Conservation (phyloP, 805 yeast species). For the Candida odintsovae region DNA sequence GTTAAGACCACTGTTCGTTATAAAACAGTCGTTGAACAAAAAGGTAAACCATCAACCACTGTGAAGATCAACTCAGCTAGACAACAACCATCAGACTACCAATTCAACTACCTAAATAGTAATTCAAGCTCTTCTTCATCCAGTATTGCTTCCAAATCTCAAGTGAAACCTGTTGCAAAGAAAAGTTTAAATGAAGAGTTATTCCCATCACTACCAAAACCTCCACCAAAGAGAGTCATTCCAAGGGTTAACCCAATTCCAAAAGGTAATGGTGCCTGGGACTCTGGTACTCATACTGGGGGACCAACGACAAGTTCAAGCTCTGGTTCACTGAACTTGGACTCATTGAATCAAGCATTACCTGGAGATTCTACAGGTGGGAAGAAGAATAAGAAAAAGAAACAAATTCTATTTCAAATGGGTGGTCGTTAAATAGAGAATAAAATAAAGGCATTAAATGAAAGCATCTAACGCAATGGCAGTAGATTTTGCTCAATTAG, state of each 20-base stretch:
- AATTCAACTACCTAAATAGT: conserved; percentile 14
- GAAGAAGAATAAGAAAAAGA: conserved; percentile 40
- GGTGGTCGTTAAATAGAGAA: conserved; percentile 32
- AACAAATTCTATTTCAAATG: conserved; percentile 45
- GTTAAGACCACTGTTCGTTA: conserved; percentile 18
- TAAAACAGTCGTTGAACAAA: conserved; percentile 10
- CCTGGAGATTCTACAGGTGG: conserved; percentile 16
- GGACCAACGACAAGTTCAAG: conserved; percentile 12
- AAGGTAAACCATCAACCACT: background rate
- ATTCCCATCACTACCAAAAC: conserved; percentile 44
- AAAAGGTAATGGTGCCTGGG: conserved; percentile 34
- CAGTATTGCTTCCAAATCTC: background rate
- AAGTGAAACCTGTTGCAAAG: conserved; percentile 5
- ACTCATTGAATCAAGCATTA: conserved; percentile 16
- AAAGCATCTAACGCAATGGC: conserved; percentile 16
- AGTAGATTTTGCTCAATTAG: conserved; percentile 32
- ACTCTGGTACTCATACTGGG: background rate
- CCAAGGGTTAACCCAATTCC: conserved; percentile 57
- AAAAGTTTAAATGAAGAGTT: conserved; percentile 24
- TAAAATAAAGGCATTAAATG: background rate
- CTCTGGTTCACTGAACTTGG: conserved; percentile 4
- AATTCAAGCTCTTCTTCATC: conserved; percentile 17
- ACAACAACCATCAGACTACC: background rate
- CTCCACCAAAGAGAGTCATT: conserved; percentile 34
- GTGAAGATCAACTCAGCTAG: background rate